A percentile compares a stretch with the other conserved stretches of the same genome.
Evolutionary conservation across 352 stramenopile species (phyloP).

Genomic region (Phytopythium chamaehyphon): DNA sequence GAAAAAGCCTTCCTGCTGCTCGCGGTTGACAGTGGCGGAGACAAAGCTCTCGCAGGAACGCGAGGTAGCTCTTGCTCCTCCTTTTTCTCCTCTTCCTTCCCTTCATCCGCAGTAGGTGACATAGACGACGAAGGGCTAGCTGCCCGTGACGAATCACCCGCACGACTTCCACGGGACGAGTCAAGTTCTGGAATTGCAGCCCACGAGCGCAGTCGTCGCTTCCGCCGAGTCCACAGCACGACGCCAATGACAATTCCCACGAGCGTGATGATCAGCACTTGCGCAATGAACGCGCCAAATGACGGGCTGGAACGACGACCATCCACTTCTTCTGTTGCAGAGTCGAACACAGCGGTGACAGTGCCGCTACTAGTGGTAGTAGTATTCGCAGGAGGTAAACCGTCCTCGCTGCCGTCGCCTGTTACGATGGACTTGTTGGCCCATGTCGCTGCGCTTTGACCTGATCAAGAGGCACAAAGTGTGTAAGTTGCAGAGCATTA

Average conservation of each 20-base stretch:
- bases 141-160: neutral
- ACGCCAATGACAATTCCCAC: conserved; percentile 52
- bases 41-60: conserved; percentile 6
- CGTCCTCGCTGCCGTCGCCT: conserved; percentile 1
- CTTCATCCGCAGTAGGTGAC: neutral
- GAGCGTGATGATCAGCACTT: conserved; percentile 49
- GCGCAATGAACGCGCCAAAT: conserved; percentile 36
- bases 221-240: conserved; percentile 37
- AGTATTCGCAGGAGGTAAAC: neutral
- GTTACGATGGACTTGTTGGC: conserved; percentile 5
- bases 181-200: conserved; percentile 36
- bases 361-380: neutral
- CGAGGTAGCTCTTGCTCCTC: neutral
- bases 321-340: neutral
- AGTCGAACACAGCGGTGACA: conserved; percentile 6
- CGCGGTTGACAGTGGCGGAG: conserved; percentile 16
- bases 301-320: conserved; percentile 15
- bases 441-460: conserved; percentile 3
- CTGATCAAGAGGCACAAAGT: neutral
- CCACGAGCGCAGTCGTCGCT: conserved; percentile 42
- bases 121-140: conserved; percentile 2
- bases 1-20: conserved; percentile 19
- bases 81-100: neutral
- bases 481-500: neutral
- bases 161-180: conserved; percentile 9